A percentile compares a stretch with the other conserved stretches of the same genome.
Conservation (phyloP, 75 land plant genomes). For the Cryptomeria japonica region DNA sequence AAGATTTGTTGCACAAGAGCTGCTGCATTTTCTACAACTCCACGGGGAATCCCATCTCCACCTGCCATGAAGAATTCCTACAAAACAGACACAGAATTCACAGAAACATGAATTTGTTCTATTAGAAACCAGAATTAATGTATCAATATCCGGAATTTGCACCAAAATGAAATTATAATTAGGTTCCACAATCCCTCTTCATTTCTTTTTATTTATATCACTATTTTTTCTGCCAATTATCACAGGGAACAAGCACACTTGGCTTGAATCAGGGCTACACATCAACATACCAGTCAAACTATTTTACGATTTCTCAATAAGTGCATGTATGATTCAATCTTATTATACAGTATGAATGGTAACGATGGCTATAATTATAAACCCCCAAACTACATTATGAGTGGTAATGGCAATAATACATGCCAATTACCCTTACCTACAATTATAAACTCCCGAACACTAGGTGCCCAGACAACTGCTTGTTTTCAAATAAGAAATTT, state of each 20-base stretch:
- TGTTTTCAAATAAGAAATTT: too few species aligned
- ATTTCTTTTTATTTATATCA: neutral
- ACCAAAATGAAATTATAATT: neutral
- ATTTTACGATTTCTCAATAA: neutral
- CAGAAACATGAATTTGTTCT: neutral
- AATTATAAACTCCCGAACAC: too few species aligned
- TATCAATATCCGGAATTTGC: neutral
- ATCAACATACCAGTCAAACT: neutral
- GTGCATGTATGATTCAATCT: neutral
- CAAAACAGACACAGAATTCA: constrained; percentile 9
- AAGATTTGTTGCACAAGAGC: constrained; percentile 71
- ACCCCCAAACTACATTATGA: too few species aligned
- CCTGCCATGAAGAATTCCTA: constrained; percentile 98
- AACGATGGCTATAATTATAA: too few species aligned
- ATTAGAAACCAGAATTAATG: neutral
- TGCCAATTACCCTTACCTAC: too few species aligned
- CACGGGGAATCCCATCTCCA: constrained; percentile 96
- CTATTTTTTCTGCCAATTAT: neutral
- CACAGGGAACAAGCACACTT: neutral
- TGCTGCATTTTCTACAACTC: constrained; percentile 87
- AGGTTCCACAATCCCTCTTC: neutral
- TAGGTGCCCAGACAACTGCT: too few species aligned
- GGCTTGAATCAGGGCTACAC: neutral
- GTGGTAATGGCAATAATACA: too few species aligned
- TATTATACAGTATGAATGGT: too few species aligned